phyloP scores from a whole-genome alignment of 148 eudicot species.

The Suaeda aralocaspica region DNA sequence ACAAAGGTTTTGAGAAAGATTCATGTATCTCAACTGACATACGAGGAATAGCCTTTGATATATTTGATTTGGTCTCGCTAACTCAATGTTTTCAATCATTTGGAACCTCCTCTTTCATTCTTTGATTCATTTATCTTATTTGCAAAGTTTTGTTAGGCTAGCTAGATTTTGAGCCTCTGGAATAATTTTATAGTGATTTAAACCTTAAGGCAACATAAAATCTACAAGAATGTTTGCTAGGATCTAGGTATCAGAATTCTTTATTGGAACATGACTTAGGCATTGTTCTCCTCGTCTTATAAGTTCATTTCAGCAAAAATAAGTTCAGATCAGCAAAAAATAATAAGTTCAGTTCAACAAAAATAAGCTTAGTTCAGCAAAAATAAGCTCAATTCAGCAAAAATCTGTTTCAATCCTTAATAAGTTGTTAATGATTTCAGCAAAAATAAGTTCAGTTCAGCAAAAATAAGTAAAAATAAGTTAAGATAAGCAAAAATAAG shows the following conservation, averaged over 20 bases:
- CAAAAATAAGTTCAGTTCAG: no score
- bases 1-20: background rate
- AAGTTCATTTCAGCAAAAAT: no score
- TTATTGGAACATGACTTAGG: background rate
- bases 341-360: no score
- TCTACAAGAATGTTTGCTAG: no score
- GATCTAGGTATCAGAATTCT: background rate
- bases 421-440: no score
- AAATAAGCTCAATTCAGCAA: no score
- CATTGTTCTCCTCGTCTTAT: no score
- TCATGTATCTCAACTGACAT: background rate
- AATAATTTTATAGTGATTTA: background rate
- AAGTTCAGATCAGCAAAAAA: no score
- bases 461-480: no score
- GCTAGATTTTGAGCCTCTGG: background rate
- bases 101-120: background rate
- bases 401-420: no score
- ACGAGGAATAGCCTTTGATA: background rate
- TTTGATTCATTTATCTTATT: background rate
- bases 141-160: background rate
- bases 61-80: conserved; percentile 7
- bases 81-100: background rate
- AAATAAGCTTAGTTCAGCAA: no score
- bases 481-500: no score
- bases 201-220: background rate